A percentile compares a stretch with the other conserved stretches of the same genome.
These are phyloP conservation scores for Phytopythium vexans DNA, from an alignment of 352 stramenopile genomes.

Conservation along the genomic window DNA sequence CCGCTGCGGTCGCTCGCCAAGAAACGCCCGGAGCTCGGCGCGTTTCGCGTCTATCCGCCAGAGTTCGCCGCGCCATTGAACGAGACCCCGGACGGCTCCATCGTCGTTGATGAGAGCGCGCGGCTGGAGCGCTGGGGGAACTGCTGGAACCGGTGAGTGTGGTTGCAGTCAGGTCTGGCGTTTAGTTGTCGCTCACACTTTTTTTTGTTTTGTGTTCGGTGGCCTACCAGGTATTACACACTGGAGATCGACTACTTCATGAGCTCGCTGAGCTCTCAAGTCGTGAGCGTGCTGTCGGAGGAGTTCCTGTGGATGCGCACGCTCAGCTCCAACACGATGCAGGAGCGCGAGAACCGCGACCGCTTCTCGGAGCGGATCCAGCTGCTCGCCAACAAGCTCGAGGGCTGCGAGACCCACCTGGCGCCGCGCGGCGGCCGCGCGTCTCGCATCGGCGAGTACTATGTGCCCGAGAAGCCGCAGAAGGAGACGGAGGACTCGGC, in stretches of 20 bases:
- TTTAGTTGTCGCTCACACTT: background rate
- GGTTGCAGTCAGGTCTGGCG: background rate
- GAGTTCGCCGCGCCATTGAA: constrained; percentile 93
- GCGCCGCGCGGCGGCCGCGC: constrained; percentile 43
- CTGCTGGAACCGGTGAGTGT: constrained; percentile 88
- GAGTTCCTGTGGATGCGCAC: constrained; percentile 93
- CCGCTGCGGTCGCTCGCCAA: constrained; percentile 93
- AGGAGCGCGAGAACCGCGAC: constrained; percentile 88
- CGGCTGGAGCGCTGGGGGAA: constrained; percentile 96
- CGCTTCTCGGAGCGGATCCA: constrained; percentile 89
- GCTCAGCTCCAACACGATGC: constrained; percentile 88
- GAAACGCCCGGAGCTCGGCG: constrained; percentile 93
- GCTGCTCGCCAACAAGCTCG: constrained; percentile 79
- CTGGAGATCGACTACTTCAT: constrained; percentile 98
- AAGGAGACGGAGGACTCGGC: constrained; percentile 74
- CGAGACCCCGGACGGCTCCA: constrained; percentile 94
- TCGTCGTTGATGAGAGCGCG: constrained; percentile 90
- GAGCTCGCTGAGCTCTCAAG: constrained; percentile 86
- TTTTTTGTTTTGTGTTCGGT: background rate
- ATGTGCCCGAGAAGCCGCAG: constrained; percentile 80
- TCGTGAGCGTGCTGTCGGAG: constrained; percentile 92
- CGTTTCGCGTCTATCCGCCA: constrained; percentile 97
- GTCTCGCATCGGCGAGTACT: constrained; percentile 83
- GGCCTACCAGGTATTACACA: constrained; percentile 84
- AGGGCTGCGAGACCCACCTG: constrained; percentile 66